Conservation (phyloP, 352 stramenopile genomes). For the Halophytophthora polymorphica region DNA sequence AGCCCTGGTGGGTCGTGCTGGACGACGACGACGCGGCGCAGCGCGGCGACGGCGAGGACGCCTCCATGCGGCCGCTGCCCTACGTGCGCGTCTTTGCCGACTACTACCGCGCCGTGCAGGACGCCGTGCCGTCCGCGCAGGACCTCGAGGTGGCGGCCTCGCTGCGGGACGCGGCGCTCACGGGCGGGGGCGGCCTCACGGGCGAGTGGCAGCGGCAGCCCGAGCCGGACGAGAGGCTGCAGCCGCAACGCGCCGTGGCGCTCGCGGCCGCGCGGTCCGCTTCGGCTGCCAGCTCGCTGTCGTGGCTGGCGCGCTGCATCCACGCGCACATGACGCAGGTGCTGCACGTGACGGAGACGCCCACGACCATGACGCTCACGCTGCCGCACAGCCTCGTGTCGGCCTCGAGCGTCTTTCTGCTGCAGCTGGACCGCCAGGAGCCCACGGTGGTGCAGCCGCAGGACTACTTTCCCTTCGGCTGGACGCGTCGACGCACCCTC, state of each 20-base stretch:
- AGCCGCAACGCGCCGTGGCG: conserved; percentile 28
- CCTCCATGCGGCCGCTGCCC: conserved; percentile 32
- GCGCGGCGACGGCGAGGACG: conserved; percentile 32
- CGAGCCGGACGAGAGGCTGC: conserved; percentile 38
- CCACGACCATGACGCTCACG: conserved; percentile 52
- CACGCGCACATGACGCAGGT: conserved; percentile 49
- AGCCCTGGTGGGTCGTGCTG: conserved; percentile 51
- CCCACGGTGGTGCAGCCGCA: conserved; percentile 40
- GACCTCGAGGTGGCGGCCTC: conserved; percentile 43
- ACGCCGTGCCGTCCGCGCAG: conserved; percentile 35
- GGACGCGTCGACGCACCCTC: conserved; percentile 42
- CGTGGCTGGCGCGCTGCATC: conserved; percentile 56
- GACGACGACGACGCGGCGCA: conserved; percentile 40
- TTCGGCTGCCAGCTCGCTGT: conserved; percentile 26
- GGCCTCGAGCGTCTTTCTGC: conserved; percentile 39
- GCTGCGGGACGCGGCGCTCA: conserved; percentile 39
- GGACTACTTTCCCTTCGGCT: conserved; percentile 63
- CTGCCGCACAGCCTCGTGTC: conserved; percentile 62
- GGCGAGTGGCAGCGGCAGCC: conserved; percentile 46
- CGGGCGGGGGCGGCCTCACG: conserved; percentile 33
- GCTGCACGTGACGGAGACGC: conserved; percentile 59
- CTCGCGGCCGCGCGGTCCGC: conserved; percentile 25
- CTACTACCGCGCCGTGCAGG: conserved; percentile 43
- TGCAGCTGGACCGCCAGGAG: conserved; percentile 44
- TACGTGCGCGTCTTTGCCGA: conserved; percentile 47